Base-by-base conservation (phyloP, 1,284 basidiomycete genomes). In the Leccinum fallax region DNA sequence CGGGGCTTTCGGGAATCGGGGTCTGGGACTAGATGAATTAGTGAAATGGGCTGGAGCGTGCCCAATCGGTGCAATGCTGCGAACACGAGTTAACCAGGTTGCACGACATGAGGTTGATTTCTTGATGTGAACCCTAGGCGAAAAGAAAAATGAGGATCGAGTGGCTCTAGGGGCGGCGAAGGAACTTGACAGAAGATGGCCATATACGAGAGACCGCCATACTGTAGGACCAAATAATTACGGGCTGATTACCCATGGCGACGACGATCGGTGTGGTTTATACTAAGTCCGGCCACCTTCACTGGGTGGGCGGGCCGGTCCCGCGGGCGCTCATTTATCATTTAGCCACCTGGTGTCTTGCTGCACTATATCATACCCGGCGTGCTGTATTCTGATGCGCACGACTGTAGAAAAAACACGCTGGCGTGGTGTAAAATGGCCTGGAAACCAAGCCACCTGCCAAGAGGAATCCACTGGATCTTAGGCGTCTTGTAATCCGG, bases 81-180 rank as follows among this genome's bases (percentile, higher is more conserved):
- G 65, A 73, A 74, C 73, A 74, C 73, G 73, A 74, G 73, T 76
- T 64, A 69, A 69, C 72, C 75, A 72, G 75, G 74, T 63, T 76
- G 75, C 65, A 74, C n/a, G 62, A 55, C 72, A 74, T 76, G 75
- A 76, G 75, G 74, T 72, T 64, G 62, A 48, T 48, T 72, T 73
- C 51, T 61, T 72, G 71, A 72, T 72, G 72, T 64, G 72, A 64
- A 74, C 64, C 71, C 69, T 75, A 72, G 48, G 58, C 64, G 71
- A 69, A 48, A 48, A 28, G 24, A 62, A 63, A 76, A 76, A 74
- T 75, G 74, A 74, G 72, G 72, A 75, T 74, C 70, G 63, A 63
- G 74, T 72, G 71, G 73, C 71, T 66, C 71, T 75, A 75, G 71
- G 71, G 73, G 71, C 64, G n/a, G 64, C 52, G 10, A 32, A 53